These are phyloP conservation scores for Talaromyces thailandensis DNA, from an alignment of 495 filamentous ascomycete genomes.

Conservation along the genomic window DNA sequence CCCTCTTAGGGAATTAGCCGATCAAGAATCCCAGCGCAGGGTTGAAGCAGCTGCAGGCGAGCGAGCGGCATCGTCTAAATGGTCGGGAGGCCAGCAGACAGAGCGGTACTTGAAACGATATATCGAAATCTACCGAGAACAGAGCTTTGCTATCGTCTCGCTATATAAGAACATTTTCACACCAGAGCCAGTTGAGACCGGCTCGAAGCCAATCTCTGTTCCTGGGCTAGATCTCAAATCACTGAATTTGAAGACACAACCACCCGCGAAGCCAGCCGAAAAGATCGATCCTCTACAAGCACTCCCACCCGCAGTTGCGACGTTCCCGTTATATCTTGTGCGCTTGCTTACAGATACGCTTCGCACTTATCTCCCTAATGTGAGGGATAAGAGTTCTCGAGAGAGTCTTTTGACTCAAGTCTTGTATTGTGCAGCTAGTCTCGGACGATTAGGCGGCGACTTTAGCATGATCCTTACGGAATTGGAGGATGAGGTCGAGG, in stretches of 20 bases:
- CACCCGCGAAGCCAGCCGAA: constrained; percentile 12
- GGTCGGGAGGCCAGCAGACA: constrained; percentile 81
- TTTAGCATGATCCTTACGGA: constrained; percentile 81
- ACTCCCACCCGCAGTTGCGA: constrained; percentile 68
- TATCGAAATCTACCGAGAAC: constrained; percentile 96
- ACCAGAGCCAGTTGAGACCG: constrained; percentile 31
- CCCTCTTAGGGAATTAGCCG: constrained; percentile 78
- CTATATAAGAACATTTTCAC: constrained; percentile 89
- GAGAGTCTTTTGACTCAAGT: constrained; percentile 93
- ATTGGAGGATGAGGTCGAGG: constrained; percentile 43
- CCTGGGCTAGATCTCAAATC: constrained; percentile 23
- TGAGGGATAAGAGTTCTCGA: constrained; percentile 64
- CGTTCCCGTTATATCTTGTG: constrained; percentile 81
- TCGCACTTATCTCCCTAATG: constrained; percentile 68
- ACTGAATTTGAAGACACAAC: constrained; percentile 13
- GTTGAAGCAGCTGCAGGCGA: constrained; percentile 16
- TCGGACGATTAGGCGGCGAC: constrained; percentile 86
- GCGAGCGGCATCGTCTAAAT: constrained; percentile 19
- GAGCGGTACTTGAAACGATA: constrained; percentile 92
- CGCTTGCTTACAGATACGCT: constrained; percentile 73
- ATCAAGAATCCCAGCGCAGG: constrained; percentile 63
- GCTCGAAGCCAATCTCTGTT: constrained; percentile 23
- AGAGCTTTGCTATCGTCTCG: constrained; percentile 89
- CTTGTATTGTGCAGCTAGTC: constrained; percentile 87
- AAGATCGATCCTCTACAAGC: constrained; percentile 52